Evolutionary conservation across 2,329 filamentous ascomycete genomes (phyloP), one percentile per base, ranked within the genome.

Genomic region (Trichoderma atroviride): DNA sequence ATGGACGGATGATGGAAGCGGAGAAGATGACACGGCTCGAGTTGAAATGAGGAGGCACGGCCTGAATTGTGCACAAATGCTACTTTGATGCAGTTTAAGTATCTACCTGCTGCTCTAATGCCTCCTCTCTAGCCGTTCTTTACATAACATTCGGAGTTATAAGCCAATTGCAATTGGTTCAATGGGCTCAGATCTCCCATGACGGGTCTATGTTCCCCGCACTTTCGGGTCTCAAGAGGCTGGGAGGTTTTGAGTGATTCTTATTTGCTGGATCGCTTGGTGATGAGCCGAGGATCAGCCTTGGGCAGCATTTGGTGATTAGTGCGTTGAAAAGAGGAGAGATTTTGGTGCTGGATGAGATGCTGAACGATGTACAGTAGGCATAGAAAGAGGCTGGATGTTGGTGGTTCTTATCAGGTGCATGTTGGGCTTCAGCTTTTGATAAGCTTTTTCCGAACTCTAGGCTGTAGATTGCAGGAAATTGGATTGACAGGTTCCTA

Each of bases 201-300:
- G 65, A 61, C 57, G 47, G 47, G 35, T 33, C 33, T 50, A 60
- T 47, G 55, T 69, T 69, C 68, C 68, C 68, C 68, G 68, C 68
- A 69, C 55, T 67, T 64, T 65, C 11, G 11, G 13, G 35, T 1
- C 16, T 22, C 3, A n/a, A 33, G 33, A 22, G 40, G n/a, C 40
- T 10, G 24, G 47, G 47, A 63, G 31, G 60, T 37, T 27, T n/a
- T 47, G 27, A 22, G 33, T 57, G 43, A 5, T 33, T 40, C 55
- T 33, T 22, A 43, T 56, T 47, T 43, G 35, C 53, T 29, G 5
- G n/a, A 53, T 53, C 11, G 27, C 22, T 19, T 14, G 16, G 2
- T 50, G 19, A 22, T 56, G 35, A 22, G 35, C 62, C 62, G 62
- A 56, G 27, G 62, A 65, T 65, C 62, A 65, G 24, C 50, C 50